A percentile compares a stretch with the other conserved stretches of the same genome.
phyloP scores from a whole-genome alignment of 2,329 filamentous ascomycete species.

The Talaromyces sp. region DNA sequence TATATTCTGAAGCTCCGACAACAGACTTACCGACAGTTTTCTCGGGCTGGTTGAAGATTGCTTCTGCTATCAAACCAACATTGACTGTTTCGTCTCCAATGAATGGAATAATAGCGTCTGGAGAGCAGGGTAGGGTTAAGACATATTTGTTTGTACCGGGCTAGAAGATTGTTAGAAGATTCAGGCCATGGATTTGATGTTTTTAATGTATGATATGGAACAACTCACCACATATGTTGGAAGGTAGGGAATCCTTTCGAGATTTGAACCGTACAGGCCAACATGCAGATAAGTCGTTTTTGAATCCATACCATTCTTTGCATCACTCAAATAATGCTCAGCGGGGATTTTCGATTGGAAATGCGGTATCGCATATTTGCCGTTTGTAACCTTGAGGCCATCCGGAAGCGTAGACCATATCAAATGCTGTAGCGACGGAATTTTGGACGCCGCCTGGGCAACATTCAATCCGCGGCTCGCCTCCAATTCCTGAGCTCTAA shows the following conservation, averaged over 20 bases:
- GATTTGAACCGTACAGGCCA: neutral
- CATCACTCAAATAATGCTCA: neutral
- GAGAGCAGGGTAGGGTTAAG: neutral
- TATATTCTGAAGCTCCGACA: neutral
- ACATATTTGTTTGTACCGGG: neutral
- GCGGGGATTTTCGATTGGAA: slow-evolving; percentile 1
- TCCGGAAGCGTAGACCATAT: slow-evolving; percentile 2
- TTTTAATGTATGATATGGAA: too few species aligned
- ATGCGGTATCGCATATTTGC: neutral
- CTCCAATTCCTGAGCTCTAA: neutral
- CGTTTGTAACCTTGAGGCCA: neutral
- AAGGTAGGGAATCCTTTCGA: neutral
- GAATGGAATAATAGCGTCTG: neutral
- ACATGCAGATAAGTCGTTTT: slow-evolving; percentile 1
- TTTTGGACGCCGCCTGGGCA: neutral
- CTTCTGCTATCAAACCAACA: neutral
- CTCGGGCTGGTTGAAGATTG: neutral
- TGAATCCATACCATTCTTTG: neutral
- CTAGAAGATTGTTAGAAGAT: neutral
- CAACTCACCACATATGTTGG: neutral
- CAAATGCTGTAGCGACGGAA: neutral
- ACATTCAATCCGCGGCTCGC: neutral
- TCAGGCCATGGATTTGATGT: neutral
- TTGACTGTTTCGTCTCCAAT: neutral
- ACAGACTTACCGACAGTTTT: neutral